phyloP scores from a whole-genome alignment of 2,329 filamentous ascomycete genomes.

The Onygena corvina region DNA sequence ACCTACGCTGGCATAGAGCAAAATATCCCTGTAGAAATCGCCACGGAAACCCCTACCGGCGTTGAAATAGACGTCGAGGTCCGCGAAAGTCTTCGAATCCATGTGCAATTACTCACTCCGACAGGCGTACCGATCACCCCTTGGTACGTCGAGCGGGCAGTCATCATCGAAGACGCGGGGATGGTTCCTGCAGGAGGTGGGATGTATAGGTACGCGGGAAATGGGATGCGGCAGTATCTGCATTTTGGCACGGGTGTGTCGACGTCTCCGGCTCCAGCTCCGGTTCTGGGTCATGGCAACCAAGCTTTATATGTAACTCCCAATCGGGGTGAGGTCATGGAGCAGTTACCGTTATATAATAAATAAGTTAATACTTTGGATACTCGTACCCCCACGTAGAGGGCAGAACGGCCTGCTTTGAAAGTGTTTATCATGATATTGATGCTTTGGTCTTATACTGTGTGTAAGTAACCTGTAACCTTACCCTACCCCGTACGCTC shows the following conservation, averaged over 20 bases:
- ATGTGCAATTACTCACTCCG: conserved; percentile 2
- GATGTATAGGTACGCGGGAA: neutral
- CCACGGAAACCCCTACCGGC: neutral
- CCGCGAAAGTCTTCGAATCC: conserved; percentile 6
- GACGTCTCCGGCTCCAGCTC: neutral
- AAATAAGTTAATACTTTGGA: conserved; percentile 7
- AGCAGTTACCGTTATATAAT: conserved; percentile 7
- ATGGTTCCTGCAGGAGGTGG: neutral
- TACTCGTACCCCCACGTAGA: neutral
- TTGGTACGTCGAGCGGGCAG: conserved; percentile 1
- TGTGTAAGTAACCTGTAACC: no score
- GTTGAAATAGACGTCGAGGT: conserved; percentile 4
- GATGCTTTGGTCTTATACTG: no score
- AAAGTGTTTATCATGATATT: no score
- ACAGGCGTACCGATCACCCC: neutral
- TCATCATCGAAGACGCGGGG: neutral
- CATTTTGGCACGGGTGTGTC: neutral
- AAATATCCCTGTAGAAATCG: conserved; percentile 2
- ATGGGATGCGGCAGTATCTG: conserved; percentile 2
- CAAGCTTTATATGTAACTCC: conserved; percentile 6
- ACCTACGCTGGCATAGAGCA: neutral
- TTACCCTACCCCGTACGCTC: no score
- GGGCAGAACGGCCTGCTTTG: no score
- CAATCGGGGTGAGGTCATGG: conserved; percentile 1
- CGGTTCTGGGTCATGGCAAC: neutral